phyloP scores from a whole-genome alignment of 2,329 filamentous ascomycete species.

The Arthroderma sp. region DNA sequence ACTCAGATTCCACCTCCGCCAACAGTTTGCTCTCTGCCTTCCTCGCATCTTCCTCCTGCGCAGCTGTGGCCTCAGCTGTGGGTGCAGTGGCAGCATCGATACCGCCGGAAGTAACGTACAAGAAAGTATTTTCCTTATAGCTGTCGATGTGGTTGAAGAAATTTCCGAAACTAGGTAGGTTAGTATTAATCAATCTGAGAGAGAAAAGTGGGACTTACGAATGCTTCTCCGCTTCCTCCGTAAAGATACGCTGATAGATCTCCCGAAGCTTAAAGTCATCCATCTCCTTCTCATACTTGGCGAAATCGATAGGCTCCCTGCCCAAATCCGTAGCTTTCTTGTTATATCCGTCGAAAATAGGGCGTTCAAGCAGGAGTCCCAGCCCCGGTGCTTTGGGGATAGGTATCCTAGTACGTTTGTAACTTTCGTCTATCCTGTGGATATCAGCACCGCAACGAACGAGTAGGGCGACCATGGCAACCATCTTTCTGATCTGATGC shows the following conservation, averaged over 20 bases:
- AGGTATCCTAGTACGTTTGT: conserved; percentile 58
- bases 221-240: conserved; percentile 76
- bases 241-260: conserved; percentile 86
- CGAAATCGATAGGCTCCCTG: conserved; percentile 63
- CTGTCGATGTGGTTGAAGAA: conserved; percentile 73
- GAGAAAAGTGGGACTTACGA: conserved; percentile 48
- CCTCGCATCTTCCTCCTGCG: conserved; percentile 15
- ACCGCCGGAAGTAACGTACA: conserved; percentile 61
- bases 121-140: conserved; percentile 58
- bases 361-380: conserved; percentile 75
- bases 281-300: conserved; percentile 64
- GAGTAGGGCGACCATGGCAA: conserved; percentile 76
- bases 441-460: conserved; percentile 72
- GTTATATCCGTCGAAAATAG: conserved; percentile 87
- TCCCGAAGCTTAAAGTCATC: conserved; percentile 80
- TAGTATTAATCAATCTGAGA: not conserved
- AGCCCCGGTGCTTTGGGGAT: conserved; percentile 91
- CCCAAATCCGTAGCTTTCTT: conserved; percentile 53
- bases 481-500: conserved; percentile 99
- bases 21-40: conserved; percentile 20
- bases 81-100: conserved; percentile 41
- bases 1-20: conserved; percentile 20
- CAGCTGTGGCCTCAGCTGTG: conserved; percentile 9
- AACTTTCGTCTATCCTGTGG: conserved; percentile 60
- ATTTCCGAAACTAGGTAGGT: conserved; percentile 52